Evolutionary conservation across 73 alveolate species (phyloP).

Genomic region (Paramecium octaurelia): DNA sequence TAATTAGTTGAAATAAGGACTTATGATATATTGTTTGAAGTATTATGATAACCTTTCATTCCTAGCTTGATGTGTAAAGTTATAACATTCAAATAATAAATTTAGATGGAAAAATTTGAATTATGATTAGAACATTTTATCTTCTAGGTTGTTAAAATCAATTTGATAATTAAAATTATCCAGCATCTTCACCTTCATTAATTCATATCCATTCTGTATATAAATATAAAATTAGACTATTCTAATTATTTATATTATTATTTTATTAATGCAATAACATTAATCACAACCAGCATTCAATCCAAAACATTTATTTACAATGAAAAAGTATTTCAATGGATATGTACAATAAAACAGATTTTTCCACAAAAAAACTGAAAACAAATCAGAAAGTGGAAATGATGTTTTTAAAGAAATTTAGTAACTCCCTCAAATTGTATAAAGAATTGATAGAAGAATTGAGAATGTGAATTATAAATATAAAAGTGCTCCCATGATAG

Average conservation of each 20-base stretch:
- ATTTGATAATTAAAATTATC: too few relatives aligned
- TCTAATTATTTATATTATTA: not conserved
- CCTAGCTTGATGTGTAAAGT: too few relatives aligned
- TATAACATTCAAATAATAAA: too few relatives aligned
- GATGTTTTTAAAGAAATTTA: not conserved
- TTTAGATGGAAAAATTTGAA: too few relatives aligned
- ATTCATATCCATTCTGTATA: not conserved
- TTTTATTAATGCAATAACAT: not conserved
- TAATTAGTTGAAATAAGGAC: too few relatives aligned
- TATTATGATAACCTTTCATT: too few relatives aligned
- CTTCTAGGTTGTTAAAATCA: too few relatives aligned
- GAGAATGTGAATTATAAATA: constrained; percentile 30
- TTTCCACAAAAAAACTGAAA: constrained; percentile 14
- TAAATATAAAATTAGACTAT: not conserved
- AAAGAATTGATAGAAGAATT: not conserved
- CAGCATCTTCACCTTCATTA: too few relatives aligned
- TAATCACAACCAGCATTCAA: not conserved
- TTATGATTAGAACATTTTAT: too few relatives aligned
- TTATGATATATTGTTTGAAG: too few relatives aligned
- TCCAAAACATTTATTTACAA: constrained; percentile 20
- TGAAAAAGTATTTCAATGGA: constrained; percentile 34
- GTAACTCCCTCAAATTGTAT: not conserved
- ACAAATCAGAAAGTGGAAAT: not conserved
- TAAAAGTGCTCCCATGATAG: constrained; percentile 30
- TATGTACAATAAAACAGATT: constrained; percentile 23